Percentiles rank a stretch among this genome's conserved stretches.
phyloP scores from a whole-genome alignment of 1,284 basidiomycete species.

The Cerrena zonata region DNA sequence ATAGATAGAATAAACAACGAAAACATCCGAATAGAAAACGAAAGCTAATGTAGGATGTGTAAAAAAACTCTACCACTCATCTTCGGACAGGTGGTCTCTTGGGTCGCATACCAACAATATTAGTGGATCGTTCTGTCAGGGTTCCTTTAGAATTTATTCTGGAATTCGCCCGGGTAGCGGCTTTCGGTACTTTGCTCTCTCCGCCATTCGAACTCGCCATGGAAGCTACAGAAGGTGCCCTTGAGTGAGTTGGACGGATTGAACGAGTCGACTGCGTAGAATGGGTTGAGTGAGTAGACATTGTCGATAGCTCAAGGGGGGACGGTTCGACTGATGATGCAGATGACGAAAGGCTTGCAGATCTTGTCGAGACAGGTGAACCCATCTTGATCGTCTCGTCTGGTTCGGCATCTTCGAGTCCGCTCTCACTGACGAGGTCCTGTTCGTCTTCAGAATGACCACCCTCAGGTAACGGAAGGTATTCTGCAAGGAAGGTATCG shows the following conservation, averaged over 20 bases:
- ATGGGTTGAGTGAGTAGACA: constrained; percentile 7
- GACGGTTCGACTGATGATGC: constrained; percentile 27
- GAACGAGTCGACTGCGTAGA: no score
- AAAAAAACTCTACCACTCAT: constrained; percentile 11
- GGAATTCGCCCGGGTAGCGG: constrained; percentile 14
- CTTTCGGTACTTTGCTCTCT: constrained; percentile 17
- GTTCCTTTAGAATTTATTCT: constrained; percentile 24
- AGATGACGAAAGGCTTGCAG: constrained; percentile 26
- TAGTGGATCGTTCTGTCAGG: constrained; percentile 32
- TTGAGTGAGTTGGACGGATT: no score
- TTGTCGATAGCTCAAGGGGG: constrained; percentile 14
- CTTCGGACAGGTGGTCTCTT: constrained; percentile 16
- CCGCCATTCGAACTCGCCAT: no score
- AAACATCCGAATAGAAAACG: constrained; percentile 5
- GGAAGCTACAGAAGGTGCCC: neutral
- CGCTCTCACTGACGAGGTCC: constrained; percentile 13
- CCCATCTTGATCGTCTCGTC: constrained; percentile 20
- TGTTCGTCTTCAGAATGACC: constrained; percentile 11
- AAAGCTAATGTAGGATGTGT: constrained; percentile 6
- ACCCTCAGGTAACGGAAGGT: constrained; percentile 19
- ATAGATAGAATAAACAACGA: constrained; percentile 6
- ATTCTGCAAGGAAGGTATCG: constrained; percentile 32
- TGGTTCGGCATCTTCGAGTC: constrained; percentile 8
- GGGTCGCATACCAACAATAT: constrained; percentile 22
- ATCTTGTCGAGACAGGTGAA: constrained; percentile 11